Percentiles rank a stretch among this genome's conserved stretches.
Evolutionary conservation across 371 early-diverging fungal genomes (phyloP).

Genomic region (Rhizopus delemar): DNA sequence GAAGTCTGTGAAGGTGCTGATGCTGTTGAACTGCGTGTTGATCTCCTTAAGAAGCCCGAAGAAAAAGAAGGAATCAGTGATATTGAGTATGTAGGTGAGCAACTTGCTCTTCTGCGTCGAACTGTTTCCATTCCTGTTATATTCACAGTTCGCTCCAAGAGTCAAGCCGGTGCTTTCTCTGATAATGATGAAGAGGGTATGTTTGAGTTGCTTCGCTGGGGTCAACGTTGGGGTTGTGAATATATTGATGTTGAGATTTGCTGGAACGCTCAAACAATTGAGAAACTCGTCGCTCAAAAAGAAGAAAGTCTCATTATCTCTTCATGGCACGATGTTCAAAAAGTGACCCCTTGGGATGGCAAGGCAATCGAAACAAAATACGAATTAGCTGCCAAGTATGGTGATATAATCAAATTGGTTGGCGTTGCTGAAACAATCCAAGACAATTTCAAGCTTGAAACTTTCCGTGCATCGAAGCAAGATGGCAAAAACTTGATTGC

Average conservation of each 20-base stretch:
- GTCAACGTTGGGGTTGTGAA: constrained; percentile 88
- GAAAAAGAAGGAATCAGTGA: constrained; percentile 36
- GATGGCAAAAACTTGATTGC: constrained; percentile 78
- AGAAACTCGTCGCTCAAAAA: constrained; percentile 51
- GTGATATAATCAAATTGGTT: constrained; percentile 92
- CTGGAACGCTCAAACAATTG: constrained; percentile 41
- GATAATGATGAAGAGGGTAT: constrained; percentile 61
- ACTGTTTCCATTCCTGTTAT: constrained; percentile 78
- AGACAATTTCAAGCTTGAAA: constrained; percentile 79
- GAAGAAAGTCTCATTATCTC: constrained; percentile 76
- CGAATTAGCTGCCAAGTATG: constrained; percentile 51
- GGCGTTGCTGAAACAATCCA: constrained; percentile 72
- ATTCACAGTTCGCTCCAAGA: constrained; percentile 86
- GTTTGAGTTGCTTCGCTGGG: constrained; percentile 69
- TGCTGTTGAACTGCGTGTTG: constrained; percentile 93
- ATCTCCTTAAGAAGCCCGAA: constrained; percentile 68
- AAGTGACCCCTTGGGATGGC: constrained; percentile 65
- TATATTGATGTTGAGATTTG: constrained; percentile 90
- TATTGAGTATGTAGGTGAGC: constrained; percentile 72
- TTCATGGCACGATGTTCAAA: constrained; percentile 86
- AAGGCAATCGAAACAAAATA: constrained; percentile 62
- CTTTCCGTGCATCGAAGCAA: constrained; percentile 51
- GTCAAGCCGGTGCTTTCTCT: constrained; percentile 89
- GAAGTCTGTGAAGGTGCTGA: constrained; percentile 78
- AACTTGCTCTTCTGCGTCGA: constrained; percentile 79